phyloP scores from a whole-genome alignment of 2,329 filamentous ascomycete species.

The Colletotrichum falcatum region DNA sequence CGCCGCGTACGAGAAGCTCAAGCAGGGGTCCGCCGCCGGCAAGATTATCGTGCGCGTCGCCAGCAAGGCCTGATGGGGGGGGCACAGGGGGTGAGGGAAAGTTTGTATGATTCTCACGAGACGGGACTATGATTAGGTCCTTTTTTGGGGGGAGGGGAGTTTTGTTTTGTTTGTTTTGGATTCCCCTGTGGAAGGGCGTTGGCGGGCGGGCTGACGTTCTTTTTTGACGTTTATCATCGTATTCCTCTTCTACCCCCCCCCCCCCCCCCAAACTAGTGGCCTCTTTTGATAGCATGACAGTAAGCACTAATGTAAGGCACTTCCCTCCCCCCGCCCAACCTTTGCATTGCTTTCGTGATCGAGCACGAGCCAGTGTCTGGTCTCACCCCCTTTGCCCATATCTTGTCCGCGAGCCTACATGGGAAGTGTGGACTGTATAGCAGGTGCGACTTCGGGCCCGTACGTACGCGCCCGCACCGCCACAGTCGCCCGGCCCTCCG shows the following conservation, averaged over 20 bases:
- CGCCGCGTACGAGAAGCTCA: constrained; percentile 69
- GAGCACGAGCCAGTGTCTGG: constrained; percentile 1
- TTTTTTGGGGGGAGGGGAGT: too few species aligned
- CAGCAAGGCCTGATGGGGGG: constrained; percentile 25
- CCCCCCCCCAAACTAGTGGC: background rate
- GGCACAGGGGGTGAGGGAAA: too few species aligned
- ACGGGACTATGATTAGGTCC: background rate
- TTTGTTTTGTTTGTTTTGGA: background rate
- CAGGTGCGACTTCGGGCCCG: too few species aligned
- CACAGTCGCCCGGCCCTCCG: background rate
- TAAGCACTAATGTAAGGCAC: constrained; percentile 31
- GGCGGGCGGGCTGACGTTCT: background rate
- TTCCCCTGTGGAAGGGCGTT: too few species aligned
- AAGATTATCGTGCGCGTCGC: constrained; percentile 66
- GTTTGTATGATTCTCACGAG: background rate
- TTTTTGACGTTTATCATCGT: too few species aligned
- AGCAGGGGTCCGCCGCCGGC: constrained; percentile 68
- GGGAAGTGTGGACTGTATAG: too few species aligned
- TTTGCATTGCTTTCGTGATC: background rate
- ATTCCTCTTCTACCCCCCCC: too few species aligned
- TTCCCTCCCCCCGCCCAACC: too few species aligned
- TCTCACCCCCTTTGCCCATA: background rate
- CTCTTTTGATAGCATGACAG: constrained; percentile 12
- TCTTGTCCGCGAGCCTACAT: background rate
- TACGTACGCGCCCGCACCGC: background rate